Conservation (phyloP, 2,329 filamentous ascomycete species). For the Phoma sp. region DNA sequence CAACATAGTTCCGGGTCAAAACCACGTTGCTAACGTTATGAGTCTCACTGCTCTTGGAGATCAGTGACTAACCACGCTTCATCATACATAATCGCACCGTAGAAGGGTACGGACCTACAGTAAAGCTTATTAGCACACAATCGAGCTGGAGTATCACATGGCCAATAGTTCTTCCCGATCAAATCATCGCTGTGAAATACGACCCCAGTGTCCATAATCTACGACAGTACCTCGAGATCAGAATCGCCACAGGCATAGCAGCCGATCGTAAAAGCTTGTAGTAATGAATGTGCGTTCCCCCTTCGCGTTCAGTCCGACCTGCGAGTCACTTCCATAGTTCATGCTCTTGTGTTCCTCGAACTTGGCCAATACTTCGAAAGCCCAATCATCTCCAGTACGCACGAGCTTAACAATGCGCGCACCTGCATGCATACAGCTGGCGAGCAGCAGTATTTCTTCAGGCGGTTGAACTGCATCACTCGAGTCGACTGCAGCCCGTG, state of each 20-base stretch:
- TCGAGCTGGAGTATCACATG: too few relatives aligned
- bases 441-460: conserved; percentile 56
- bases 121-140: too few relatives aligned
- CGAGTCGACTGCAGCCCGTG: conserved; percentile 20
- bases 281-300: conserved; percentile 61
- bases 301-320: conserved; percentile 46
- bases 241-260: conserved; percentile 69
- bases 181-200: background rate
- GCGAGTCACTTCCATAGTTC: conserved; percentile 87
- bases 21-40: too few relatives aligned
- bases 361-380: conserved; percentile 68
- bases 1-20: too few relatives aligned
- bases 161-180: too few relatives aligned
- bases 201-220: background rate
- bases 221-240: conserved; percentile 14
- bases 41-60: too few relatives aligned
- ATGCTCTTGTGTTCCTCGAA: conserved; percentile 92
- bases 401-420: conserved; percentile 65
- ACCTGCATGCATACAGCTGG: conserved; percentile 94
- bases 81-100: too few relatives aligned
- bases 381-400: conserved; percentile 54
- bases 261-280: conserved; percentile 78
- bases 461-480: conserved; percentile 25
- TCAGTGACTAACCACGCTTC: too few relatives aligned
- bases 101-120: too few relatives aligned